Percentiles rank a stretch among this genome's conserved stretches.
Conservation (phyloP, 2,329 filamentous ascomycete genomes). For the Colletotrichum ledebouriae region DNA sequence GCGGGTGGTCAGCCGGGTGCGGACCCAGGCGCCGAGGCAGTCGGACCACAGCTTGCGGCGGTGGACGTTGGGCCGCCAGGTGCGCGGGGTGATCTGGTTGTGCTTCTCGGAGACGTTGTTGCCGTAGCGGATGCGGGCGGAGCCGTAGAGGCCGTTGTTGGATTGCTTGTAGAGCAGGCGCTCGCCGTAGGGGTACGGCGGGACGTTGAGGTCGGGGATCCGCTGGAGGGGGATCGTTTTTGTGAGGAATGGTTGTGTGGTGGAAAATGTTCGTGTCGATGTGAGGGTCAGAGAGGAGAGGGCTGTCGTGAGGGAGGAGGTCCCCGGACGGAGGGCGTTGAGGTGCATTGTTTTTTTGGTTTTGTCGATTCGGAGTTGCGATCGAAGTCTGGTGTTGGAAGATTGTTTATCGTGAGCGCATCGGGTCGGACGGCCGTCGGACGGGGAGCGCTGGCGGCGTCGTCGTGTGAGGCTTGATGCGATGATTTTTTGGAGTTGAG, state of each 20-base stretch:
- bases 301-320: slow-evolving; percentile 29
- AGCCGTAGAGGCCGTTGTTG: slow-evolving; percentile 80
- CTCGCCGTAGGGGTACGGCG: slow-evolving; percentile 80
- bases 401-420: no score
- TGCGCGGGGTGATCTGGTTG: slow-evolving; percentile 77
- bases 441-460: neutral
- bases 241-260: slow-evolving; percentile 51
- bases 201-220: slow-evolving; percentile 64
- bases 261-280: slow-evolving; percentile 50
- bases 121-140: slow-evolving; percentile 79
- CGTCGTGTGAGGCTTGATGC: slow-evolving; percentile 9
- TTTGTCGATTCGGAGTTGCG: slow-evolving; percentile 47
- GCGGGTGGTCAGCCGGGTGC: slow-evolving; percentile 76
- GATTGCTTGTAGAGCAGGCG: slow-evolving; percentile 83
- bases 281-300: slow-evolving; percentile 17
- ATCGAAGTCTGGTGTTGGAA: slow-evolving; percentile 49
- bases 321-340: slow-evolving; percentile 15
- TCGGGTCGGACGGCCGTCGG: slow-evolving; percentile 1
- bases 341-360: slow-evolving; percentile 5
- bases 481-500: slow-evolving; percentile 33
- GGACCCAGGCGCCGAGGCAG: slow-evolving; percentile 72
- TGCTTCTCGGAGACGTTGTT: slow-evolving; percentile 80
- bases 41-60: slow-evolving; percentile 76
- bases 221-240: slow-evolving; percentile 60
- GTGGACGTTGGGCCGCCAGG: slow-evolving; percentile 82